These are phyloP conservation scores for Ceratobasidium sp. DNA, from an alignment of 1,284 basidiomycete genomes.

Conservation along the genomic window DNA sequence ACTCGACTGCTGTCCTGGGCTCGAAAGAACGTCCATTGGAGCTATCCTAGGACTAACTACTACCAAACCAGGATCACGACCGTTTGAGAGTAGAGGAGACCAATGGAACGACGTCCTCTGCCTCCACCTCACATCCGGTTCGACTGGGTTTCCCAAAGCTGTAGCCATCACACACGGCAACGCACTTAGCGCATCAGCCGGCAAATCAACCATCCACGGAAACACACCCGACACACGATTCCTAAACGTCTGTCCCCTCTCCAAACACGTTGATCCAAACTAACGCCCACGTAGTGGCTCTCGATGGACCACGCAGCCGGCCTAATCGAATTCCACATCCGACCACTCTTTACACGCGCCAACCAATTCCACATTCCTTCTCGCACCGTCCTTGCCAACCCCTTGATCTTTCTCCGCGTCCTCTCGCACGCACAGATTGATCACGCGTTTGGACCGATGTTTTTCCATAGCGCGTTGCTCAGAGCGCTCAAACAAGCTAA, in stretches of 20 bases:
- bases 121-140: constrained; percentile 19
- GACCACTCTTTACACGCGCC: constrained; percentile 6
- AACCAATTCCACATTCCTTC: constrained; percentile 14
- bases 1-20: background rate
- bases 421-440: constrained; percentile 4
- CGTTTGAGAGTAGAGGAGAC: background rate
- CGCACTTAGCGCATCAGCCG: constrained; percentile 3
- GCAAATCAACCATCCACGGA: background rate
- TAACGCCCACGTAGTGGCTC: constrained; percentile 1
- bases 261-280: background rate
- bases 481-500: background rate
- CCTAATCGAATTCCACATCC: constrained; percentile 14
- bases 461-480: background rate
- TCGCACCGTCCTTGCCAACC: background rate
- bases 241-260: constrained; percentile 4
- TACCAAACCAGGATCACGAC: background rate
- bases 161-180: constrained; percentile 21
- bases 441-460: constrained; percentile 24
- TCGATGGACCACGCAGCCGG: constrained; percentile 18
- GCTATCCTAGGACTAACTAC: background rate
- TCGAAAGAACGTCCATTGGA: background rate
- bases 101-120: constrained; percentile 17
- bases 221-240: constrained; percentile 1
- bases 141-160: constrained; percentile 24
- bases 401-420: background rate